phyloP scores from a whole-genome alignment of 2,329 filamentous ascomycete genomes.

The Aspergillus calidoustus region DNA sequence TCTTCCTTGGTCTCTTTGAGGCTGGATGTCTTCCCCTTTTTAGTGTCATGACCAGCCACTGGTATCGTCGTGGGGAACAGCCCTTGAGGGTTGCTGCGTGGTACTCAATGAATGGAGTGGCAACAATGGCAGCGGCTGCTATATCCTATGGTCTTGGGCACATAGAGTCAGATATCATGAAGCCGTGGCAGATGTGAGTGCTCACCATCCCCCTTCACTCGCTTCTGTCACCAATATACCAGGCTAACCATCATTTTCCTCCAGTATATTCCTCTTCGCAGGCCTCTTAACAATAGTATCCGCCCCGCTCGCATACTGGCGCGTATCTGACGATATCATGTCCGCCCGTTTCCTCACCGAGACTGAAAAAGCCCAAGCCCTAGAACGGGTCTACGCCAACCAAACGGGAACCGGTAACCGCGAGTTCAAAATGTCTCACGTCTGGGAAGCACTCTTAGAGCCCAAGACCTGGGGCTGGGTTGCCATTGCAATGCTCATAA shows the following conservation, averaged over 20 bases:
- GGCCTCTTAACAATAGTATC: constrained; percentile 64
- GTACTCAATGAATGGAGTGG: constrained; percentile 66
- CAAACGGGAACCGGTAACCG: constrained; percentile 53
- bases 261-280: constrained; percentile 63
- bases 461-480: constrained; percentile 63
- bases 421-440: constrained; percentile 53
- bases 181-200: constrained; percentile 56
- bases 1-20: constrained; percentile 59
- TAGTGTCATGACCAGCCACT: constrained; percentile 51
- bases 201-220: not conserved
- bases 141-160: constrained; percentile 63
- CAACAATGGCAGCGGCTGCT: constrained; percentile 61
- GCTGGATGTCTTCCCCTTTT: constrained; percentile 55
- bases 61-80: constrained; percentile 61
- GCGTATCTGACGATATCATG: constrained; percentile 61
- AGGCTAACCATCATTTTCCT: too few species aligned
- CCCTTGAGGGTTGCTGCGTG: constrained; percentile 67
- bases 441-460: constrained; percentile 49
- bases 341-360: constrained; percentile 55
- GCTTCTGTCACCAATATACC: too few species aligned
- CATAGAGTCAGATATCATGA: constrained; percentile 50
- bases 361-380: constrained; percentile 51
- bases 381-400: constrained; percentile 56
- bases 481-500: constrained; percentile 64
- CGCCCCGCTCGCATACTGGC: constrained; percentile 63